phyloP scores from a whole-genome alignment of 2,329 filamentous ascomycete genomes.

The Phialemonium atrogriseum region DNA sequence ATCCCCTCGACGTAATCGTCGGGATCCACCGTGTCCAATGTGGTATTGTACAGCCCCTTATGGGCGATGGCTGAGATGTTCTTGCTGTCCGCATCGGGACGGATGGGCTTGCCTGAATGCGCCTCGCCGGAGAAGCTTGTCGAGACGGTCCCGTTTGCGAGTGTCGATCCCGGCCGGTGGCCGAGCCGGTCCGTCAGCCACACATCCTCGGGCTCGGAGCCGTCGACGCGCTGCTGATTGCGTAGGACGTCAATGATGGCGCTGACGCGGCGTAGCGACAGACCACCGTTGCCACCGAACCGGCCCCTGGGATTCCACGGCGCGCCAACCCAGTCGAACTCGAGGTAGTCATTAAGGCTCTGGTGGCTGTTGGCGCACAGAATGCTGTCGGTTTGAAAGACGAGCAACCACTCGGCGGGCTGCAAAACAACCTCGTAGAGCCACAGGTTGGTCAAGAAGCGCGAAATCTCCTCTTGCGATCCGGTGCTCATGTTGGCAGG shows the following conservation, averaged over 20 bases:
- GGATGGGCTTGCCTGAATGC: slow-evolving; percentile 23
- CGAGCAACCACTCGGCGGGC: slow-evolving; percentile 44
- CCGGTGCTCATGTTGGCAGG: slow-evolving; percentile 42
- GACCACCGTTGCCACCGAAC: slow-evolving; percentile 43
- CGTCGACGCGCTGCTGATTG: slow-evolving; percentile 33
- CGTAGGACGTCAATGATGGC: slow-evolving; percentile 37
- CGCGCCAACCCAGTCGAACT: slow-evolving; percentile 46
- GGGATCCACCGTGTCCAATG: slow-evolving; percentile 18
- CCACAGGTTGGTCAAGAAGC: slow-evolving; percentile 43
- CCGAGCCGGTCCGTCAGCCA: slow-evolving; percentile 46
- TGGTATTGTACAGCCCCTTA: slow-evolving; percentile 11
- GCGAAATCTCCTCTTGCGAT: slow-evolving; percentile 42
- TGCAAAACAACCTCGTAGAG: slow-evolving; percentile 40
- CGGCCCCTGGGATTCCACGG: slow-evolving; percentile 34
- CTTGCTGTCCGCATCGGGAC: slow-evolving; percentile 14
- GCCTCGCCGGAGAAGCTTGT: slow-evolving; percentile 43
- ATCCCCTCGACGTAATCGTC: slow-evolving; percentile 30
- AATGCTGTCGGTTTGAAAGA: slow-evolving; percentile 48
- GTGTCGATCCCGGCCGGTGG: slow-evolving; percentile 35
- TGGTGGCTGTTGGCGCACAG: slow-evolving; percentile 43
- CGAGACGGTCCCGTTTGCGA: slow-evolving; percentile 43
- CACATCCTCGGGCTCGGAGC: slow-evolving; percentile 44
- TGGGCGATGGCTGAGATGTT: background rate
- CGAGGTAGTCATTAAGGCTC: slow-evolving; percentile 40
- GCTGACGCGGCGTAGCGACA: slow-evolving; percentile 44